A percentile compares a stretch with the other conserved stretches of the same genome.
phyloP scores from a whole-genome alignment of 1,284 basidiomycete species.

The Sanghuangporus baumii region DNA sequence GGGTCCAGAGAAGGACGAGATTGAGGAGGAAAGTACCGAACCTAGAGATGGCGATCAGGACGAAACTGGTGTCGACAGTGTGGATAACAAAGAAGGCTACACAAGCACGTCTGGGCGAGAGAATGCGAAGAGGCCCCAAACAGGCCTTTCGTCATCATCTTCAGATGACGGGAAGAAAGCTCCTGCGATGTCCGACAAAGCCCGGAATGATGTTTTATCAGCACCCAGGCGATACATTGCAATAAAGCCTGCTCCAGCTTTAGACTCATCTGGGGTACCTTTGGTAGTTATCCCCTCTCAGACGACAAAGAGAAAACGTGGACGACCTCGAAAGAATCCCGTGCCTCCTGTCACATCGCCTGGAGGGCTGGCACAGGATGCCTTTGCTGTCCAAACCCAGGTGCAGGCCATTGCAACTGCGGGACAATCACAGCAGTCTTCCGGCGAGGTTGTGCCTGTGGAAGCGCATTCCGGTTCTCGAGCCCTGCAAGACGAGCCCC shows the following conservation, averaged over 20 bases:
- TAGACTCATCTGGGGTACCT: not conserved
- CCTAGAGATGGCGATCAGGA: conserved; percentile 46
- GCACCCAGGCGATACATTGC: conserved; percentile 17
- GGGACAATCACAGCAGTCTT: not conserved
- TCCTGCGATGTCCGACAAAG: conserved; percentile 27
- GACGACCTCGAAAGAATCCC: conserved; percentile 57
- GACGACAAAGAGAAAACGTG: conserved; percentile 77
- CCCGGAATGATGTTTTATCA: not conserved
- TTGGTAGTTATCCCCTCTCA: conserved; percentile 25
- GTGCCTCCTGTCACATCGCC: conserved; percentile 21
- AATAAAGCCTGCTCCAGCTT: conserved; percentile 5
- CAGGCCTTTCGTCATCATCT: conserved; percentile 28
- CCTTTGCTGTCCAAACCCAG: conserved; percentile 16
- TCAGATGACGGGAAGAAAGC: conserved; percentile 24
- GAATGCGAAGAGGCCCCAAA: conserved; percentile 32
- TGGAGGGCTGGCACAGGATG: not conserved
- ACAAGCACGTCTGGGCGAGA: conserved; percentile 24
- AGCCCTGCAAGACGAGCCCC: conserved; percentile 18
- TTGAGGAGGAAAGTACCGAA: conserved; percentile 37
- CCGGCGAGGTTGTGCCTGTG: not conserved
- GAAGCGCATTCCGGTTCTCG: not conserved
- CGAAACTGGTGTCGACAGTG: conserved; percentile 51
- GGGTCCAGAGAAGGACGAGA: conserved; percentile 68
- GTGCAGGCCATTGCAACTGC: conserved; percentile 12
- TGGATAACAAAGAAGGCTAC: conserved; percentile 48